phyloP scores from a whole-genome alignment of 2,329 filamentous ascomycete genomes.

The Fusarium stilboides region DNA sequence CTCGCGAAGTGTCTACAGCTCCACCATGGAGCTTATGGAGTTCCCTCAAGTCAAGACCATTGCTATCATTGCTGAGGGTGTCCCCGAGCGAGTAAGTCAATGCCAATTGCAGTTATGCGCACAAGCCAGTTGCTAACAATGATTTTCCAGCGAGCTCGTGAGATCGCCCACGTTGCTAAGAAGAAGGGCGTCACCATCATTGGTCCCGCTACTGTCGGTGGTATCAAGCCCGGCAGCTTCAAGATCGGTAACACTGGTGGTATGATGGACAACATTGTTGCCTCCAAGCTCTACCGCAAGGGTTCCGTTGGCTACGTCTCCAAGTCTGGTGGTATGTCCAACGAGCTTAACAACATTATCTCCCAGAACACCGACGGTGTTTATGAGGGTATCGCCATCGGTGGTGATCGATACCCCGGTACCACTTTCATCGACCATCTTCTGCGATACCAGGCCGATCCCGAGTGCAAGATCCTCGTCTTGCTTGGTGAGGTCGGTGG shows the following conservation, averaged over 20 bases:
- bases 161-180: constrained; percentile 95
- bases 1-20: constrained; percentile 97
- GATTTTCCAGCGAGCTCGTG: constrained; percentile 83
- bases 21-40: constrained; percentile 98
- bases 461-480: constrained; percentile 96
- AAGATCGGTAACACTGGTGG: constrained; percentile 99
- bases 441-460: constrained; percentile 95
- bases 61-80: constrained; percentile 99
- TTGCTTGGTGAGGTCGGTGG: constrained; percentile 98
- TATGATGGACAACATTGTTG: constrained; percentile 99
- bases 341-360: constrained; percentile 99
- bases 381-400: constrained; percentile 98
- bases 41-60: constrained; percentile 98
- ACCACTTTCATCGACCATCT: constrained; percentile 99
- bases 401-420: constrained; percentile 98
- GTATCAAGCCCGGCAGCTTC: constrained; percentile 99
- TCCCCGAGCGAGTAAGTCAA: constrained; percentile 89
- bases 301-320: constrained; percentile 99
- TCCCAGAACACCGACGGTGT: constrained; percentile 97
- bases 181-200: constrained; percentile 99
- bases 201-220: constrained; percentile 97
- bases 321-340: constrained; percentile 99
- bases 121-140: constrained; percentile 27
- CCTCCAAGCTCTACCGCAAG: constrained; percentile 99
- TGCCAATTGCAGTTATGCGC: constrained; percentile 17